Evolutionary conservation across 306 rosid genomes (phyloP).

Genomic region (Cicer bijugum): DNA sequence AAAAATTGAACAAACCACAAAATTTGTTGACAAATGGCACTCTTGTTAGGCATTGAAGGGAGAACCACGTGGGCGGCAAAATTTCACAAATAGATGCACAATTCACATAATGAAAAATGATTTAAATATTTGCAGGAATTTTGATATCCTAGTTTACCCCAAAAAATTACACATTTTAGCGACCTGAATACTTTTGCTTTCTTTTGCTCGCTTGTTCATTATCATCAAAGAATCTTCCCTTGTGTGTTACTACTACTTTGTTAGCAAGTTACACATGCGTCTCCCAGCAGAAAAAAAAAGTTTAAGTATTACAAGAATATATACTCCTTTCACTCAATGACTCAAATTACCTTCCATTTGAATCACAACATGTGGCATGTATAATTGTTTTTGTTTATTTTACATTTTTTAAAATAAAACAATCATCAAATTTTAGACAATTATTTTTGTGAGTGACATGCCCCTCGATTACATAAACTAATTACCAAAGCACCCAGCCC

Average conservation of each 20-base stretch:
- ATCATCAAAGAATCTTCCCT: neutral
- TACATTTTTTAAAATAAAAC: neutral
- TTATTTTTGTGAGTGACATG: neutral
- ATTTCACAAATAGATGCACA: constrained; percentile 32
- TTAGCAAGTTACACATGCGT: neutral
- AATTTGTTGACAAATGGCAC: constrained; percentile 57
- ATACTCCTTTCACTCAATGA: neutral
- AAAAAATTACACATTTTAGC: neutral
- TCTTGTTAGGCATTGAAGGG: constrained; percentile 51
- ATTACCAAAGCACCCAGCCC: constrained; percentile 31
- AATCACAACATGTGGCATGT: constrained; percentile 18
- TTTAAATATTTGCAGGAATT: too few species aligned
- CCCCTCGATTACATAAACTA: neutral
- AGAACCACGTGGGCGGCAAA: constrained; percentile 76
- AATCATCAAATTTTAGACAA: constrained; percentile 1
- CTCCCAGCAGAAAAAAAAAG: neutral
- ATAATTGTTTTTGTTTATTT: neutral
- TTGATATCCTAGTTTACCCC: neutral
- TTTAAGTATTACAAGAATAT: constrained; percentile 1
- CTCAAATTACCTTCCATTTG: constrained; percentile 5
- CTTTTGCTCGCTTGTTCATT: neutral
- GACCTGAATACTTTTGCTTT: neutral
- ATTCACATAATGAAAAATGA: too few species aligned
- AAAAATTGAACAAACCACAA: constrained; percentile 58
- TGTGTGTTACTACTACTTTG: neutral